Evolutionary conservation across 345 rosid genomes (phyloP), one percentile per base, ranked within the genome.

Genomic region (Hibiscus tridactylites): DNA sequence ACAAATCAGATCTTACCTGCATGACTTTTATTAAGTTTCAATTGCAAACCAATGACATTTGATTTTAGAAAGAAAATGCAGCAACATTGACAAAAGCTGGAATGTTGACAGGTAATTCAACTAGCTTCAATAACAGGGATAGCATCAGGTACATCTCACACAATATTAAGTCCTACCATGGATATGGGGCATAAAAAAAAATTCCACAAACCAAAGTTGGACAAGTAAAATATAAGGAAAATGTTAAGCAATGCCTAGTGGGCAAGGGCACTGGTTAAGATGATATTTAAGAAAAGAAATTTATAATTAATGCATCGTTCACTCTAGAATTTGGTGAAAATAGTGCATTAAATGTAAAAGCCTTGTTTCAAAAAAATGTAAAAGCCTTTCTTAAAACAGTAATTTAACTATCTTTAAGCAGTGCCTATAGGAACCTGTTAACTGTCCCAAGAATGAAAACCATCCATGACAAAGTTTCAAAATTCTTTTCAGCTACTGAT

Each of bases 1-100:
- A 65, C 70, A 68, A 52, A 74, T 69, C 33, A 73, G 64, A 70
- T 15, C 16, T 10, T 76, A 58, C 68, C 28, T 57, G 42, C 39
- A 46, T 35, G 13, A 31, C 17, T 39, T 58, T 16, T 24, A 59
- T 47, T 17, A 69, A 42, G 26, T 35, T 49, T 60, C 58, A 68
- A 50, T 31, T 47, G 65, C 7, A 29, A 37, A 59, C 24, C 24
- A 17, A 59, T 11, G 28, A 13, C 28, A 60, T n/a, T 67, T 26
- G 44, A 63, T 59, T 58, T 64, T 65, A 53, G 21, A 24, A 70
- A 50, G 4, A 53, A 50, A 42, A 42, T 12, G 52, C 42, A 2
- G 50, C 29, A 52, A 46, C 59, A 44, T 17, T 21, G 63, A 10
- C 26, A 67, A 26, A 50, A 75, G 26, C 42, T 11, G 44, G 57